Percentiles rank a stretch among this genome's conserved stretches.
Evolutionary conservation across 768 basidiomycete species (phyloP).

Genomic region (Lactarius deliciosus): DNA sequence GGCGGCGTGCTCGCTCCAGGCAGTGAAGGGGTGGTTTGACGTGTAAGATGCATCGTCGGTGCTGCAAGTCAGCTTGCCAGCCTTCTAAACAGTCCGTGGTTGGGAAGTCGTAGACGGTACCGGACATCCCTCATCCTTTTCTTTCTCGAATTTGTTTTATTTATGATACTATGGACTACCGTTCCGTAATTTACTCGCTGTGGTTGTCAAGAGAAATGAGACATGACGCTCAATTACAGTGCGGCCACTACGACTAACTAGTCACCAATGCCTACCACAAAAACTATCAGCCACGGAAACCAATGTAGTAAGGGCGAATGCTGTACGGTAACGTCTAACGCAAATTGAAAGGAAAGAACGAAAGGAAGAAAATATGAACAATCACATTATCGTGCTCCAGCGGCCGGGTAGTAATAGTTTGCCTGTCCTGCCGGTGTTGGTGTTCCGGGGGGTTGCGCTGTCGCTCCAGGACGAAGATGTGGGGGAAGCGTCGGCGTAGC

Average conservation of each 20-base stretch:
- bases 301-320: conserved; percentile 11
- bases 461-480: conserved; percentile 38
- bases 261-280: conserved; percentile 1
- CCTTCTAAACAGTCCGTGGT: conserved; percentile 19
- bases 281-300: conserved; percentile 6
- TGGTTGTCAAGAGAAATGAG: not conserved
- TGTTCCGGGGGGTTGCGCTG: conserved; percentile 29
- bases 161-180: not conserved
- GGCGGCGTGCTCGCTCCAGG: conserved; percentile 31
- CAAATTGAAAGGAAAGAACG: not conserved
- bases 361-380: not conserved
- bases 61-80: conserved; percentile 33
- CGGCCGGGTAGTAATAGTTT: conserved; percentile 31
- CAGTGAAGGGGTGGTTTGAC: conserved; percentile 38
- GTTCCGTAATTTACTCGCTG: conserved; percentile 1
- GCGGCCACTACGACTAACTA: not conserved
- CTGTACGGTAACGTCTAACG: conserved; percentile 24
- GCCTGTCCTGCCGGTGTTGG: conserved; percentile 31
- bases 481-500: conserved; percentile 43
- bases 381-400: conserved; percentile 24
- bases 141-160: not conserved
- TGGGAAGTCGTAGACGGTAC: conserved; percentile 36
- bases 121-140: conserved; percentile 25
- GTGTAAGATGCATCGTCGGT: conserved; percentile 32
- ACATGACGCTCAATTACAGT: conserved; percentile 20